Evolutionary conservation across 164 flowering plant genomes (phyloP).

Genomic region (Stephania cephalantha): DNA sequence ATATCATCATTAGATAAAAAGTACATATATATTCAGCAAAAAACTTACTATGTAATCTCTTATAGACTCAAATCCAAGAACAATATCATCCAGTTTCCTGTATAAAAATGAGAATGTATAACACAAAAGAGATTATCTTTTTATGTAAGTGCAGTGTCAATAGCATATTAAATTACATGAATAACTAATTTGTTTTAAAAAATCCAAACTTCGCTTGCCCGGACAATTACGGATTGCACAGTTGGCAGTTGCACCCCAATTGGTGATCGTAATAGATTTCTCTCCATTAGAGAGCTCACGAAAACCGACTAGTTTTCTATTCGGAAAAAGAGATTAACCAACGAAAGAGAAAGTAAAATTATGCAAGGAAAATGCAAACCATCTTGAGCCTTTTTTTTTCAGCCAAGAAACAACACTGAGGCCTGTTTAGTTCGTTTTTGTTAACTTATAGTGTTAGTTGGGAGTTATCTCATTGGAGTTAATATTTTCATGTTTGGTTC

Average conservation of each 20-base stretch:
- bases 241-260: constrained; percentile 53
- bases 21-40: not conserved
- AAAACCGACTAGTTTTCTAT: constrained; percentile 19
- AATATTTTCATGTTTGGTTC: too few relatives aligned
- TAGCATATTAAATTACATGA: not conserved
- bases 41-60: constrained; percentile 45
- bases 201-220: constrained; percentile 44
- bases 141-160: too few relatives aligned
- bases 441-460: too few relatives aligned
- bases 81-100: constrained; percentile 65
- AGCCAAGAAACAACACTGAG: too few relatives aligned
- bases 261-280: constrained; percentile 51
- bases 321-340: constrained; percentile 9
- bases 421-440: too few relatives aligned
- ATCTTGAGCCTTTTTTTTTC: constrained; percentile 17
- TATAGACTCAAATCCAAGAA: constrained; percentile 56
- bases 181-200: not conserved
- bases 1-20: not conserved
- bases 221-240: constrained; percentile 48
- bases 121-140: too few relatives aligned
- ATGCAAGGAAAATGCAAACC: constrained; percentile 6
- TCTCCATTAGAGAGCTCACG: constrained; percentile 51
- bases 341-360: constrained; percentile 8
- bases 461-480: too few relatives aligned
- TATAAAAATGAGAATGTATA: not conserved